Conservation (phyloP, 2,329 filamentous ascomycete genomes). For the Talaromyces amestolkiae region DNA sequence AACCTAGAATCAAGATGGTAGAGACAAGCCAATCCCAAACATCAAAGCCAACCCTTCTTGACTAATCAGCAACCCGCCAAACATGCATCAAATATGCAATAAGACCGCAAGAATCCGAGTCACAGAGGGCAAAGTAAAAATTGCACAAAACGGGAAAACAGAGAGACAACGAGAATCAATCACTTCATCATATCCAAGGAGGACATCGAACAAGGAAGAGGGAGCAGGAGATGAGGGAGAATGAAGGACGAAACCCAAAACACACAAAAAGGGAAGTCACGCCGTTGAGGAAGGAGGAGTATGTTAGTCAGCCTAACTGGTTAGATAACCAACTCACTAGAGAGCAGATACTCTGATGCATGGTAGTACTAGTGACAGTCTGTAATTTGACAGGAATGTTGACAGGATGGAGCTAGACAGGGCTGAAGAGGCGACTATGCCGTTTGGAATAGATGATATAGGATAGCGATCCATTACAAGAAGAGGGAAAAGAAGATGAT, state of each 20-base stretch:
- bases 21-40: neutral
- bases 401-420: neutral
- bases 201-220: neutral
- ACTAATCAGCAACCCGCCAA: neutral
- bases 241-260: neutral
- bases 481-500: neutral
- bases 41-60: neutral
- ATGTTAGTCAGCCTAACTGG: constrained; percentile 1
- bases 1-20: neutral
- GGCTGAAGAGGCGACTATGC: constrained; percentile 3
- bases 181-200: neutral
- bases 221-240: neutral
- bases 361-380: neutral
- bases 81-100: neutral
- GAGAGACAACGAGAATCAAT: neutral
- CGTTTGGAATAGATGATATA: neutral
- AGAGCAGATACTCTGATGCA: neutral
- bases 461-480: neutral
- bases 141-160: neutral
- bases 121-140: neutral
- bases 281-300: neutral
- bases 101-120: neutral
- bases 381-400: neutral
- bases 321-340: neutral
- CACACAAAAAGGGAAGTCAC: constrained; percentile 1